Evolutionary conservation across 768 basidiomycete genomes (phyloP), one percentile per base, ranked within the genome.

Genomic region (Panaeolus papilionaceus): DNA sequence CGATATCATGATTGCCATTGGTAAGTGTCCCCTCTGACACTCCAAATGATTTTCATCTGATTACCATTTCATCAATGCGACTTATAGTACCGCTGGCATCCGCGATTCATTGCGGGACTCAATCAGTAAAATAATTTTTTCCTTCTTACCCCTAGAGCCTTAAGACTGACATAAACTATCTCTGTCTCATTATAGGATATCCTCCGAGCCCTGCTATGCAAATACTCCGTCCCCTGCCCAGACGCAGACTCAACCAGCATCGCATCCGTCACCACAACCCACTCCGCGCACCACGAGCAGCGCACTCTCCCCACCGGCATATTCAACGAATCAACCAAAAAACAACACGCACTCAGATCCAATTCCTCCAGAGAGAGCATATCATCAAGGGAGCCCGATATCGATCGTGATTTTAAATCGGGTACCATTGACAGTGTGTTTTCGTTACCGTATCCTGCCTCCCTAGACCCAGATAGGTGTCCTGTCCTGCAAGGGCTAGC

Each of bases 1-100:
- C 38, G 79, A 79, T 51, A 64, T 79, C 45, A 66, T 78, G 3
- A 69, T 80, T 40, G 74, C 74, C 28, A 66, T 67, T 42, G 70
- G 78, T 79, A 44, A 62, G 73, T 65, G n/a, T 40, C 9, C 23
- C 23, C 23, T 23, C 23, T 23, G 23, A n/a, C n/a, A n/a, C n/a
- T 23, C 1, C 23, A 23, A 23, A 23, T n/a, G 23, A 23, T 40
- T 40, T 6, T 0, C n/a, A 33, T 33, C 33, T 2, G 33, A 33
- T 33, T 2, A 33, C 33, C 33, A 33, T 33, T 2, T 33, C 3
- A 33, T 33, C 2, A 33, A 33, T 2, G 1, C 23, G 23, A 33
- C 33, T 33, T 33, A 20, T 44, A 38, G 42, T 28, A 40, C 54
- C 20, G 18, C 14, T 8, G 20, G 20, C 40, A 23, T 61, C 45